Percentiles rank a stretch among this genome's conserved stretches.
phyloP scores from a whole-genome alignment of 225 moss, liverwort and hornwort species.

The Straminergon stramineum region DNA sequence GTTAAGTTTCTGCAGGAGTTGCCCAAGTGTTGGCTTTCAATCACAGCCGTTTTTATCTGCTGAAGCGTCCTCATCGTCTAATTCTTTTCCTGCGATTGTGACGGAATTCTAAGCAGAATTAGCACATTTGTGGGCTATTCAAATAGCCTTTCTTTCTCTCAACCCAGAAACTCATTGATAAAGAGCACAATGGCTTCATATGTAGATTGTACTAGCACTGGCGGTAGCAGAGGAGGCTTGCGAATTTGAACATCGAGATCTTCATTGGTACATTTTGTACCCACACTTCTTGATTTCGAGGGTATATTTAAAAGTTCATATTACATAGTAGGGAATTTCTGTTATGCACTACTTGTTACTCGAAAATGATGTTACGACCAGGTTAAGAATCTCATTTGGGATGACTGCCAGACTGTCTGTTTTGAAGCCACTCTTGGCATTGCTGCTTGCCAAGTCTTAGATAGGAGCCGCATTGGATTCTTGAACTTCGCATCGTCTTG shows the following conservation, averaged over 20 bases:
- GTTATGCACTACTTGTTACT: not conserved
- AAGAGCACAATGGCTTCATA: not conserved
- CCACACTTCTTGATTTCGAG: not conserved
- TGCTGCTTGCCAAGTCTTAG: not conserved
- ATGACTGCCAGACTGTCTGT: not conserved
- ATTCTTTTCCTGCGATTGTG: not conserved
- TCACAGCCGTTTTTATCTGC: not conserved
- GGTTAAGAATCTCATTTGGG: not conserved
- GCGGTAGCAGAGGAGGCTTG: slow-evolving; percentile 85
- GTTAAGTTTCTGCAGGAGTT: not conserved
- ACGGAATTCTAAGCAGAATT: not conserved
- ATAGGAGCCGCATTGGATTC: not conserved
- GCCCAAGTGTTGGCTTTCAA: not conserved
- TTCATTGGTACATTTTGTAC: slow-evolving; percentile 66
- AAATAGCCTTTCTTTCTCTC: not conserved
- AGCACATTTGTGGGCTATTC: not conserved
- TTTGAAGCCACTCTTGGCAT: not conserved
- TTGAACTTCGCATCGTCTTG: not conserved
- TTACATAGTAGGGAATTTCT: not conserved
- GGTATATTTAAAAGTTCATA: not conserved
- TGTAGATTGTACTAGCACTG: slow-evolving; percentile 77
- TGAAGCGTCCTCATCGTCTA: not conserved
- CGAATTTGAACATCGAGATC: slow-evolving; percentile 96
- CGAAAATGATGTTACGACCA: not conserved
- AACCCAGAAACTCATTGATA: not conserved